Evolutionary conservation across 2,329 filamentous ascomycete genomes (phyloP).

Genomic region (Paramyrothecium roridum): DNA sequence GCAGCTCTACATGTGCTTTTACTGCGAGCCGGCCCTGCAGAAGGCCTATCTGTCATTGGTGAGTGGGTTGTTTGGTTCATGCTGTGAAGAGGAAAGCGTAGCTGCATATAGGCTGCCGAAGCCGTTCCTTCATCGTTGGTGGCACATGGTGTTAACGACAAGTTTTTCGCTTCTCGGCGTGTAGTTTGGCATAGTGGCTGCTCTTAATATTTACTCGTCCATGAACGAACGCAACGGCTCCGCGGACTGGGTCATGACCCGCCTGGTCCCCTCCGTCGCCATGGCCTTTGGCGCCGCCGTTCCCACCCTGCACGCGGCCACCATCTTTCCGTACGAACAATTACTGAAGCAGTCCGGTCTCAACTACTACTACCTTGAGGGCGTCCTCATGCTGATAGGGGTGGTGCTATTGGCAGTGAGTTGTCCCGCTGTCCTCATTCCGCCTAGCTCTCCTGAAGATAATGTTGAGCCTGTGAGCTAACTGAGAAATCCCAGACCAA

Average conservation of each 20-base stretch:
- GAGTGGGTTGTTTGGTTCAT: conserved; percentile 6
- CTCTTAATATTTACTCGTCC: conserved; percentile 29
- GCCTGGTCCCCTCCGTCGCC: conserved; percentile 31
- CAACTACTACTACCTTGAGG: conserved; percentile 36
- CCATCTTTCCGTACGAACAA: conserved; percentile 32
- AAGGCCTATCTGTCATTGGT: conserved; percentile 32
- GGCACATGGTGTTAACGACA: too few relatives aligned
- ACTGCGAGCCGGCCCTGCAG: conserved; percentile 28
- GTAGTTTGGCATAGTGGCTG: neutral
- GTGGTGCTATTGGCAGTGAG: conserved; percentile 35
- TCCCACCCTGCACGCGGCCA: conserved; percentile 34
- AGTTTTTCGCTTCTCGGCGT: neutral
- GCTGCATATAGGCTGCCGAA: too few relatives aligned
- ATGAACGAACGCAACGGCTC: conserved; percentile 30
- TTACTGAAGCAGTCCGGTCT: conserved; percentile 35
- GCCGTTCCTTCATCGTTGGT: too few relatives aligned
- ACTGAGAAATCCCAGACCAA: conserved; percentile 23
- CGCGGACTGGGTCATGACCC: conserved; percentile 28
- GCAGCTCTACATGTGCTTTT: conserved; percentile 37
- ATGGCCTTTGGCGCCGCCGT: conserved; percentile 34
- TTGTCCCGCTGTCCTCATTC: conserved; percentile 3
- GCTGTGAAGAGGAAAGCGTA: too few relatives aligned
- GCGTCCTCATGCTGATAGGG: conserved; percentile 30
- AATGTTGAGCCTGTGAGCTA: neutral
- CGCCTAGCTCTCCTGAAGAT: too few relatives aligned